A percentile compares a stretch with the other conserved stretches of the same genome.
Evolutionary conservation across 1,284 basidiomycete genomes (phyloP).

Genomic region (Leccinum pachyderme): DNA sequence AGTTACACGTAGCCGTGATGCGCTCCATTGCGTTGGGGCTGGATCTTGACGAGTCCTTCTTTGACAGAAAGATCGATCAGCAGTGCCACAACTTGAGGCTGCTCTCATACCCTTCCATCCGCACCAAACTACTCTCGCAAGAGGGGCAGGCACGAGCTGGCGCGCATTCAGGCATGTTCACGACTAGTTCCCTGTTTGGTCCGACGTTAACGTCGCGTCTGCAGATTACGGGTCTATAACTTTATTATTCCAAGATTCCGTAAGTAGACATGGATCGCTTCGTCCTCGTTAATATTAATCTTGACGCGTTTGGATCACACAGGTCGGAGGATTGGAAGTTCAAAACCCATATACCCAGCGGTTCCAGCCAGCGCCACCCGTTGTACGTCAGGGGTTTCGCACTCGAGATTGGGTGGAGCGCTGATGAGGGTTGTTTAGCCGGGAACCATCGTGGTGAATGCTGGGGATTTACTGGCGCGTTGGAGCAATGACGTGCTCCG

Average conservation of each 20-base stretch:
- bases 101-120: slow-evolving; percentile 73
- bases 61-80: slow-evolving; percentile 70
- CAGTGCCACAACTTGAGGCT: slow-evolving; percentile 77
- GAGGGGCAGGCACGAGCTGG: slow-evolving; percentile 79
- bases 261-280: slow-evolving; percentile 29
- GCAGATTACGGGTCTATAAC: slow-evolving; percentile 83
- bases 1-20: slow-evolving; percentile 75
- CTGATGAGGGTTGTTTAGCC: slow-evolving; percentile 41
- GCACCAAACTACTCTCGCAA: slow-evolving; percentile 50
- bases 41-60: slow-evolving; percentile 67
- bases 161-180: slow-evolving; percentile 63
- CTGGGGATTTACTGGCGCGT: slow-evolving; percentile 78
- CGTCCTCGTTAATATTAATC: not conserved
- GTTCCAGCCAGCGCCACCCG: slow-evolving; percentile 72
- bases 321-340: slow-evolving; percentile 83
- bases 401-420: not conserved
- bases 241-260: slow-evolving; percentile 79
- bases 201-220: slow-evolving; percentile 3
- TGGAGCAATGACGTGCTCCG: slow-evolving; percentile 83
- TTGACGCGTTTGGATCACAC: slow-evolving; percentile 4
- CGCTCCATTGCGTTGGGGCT: slow-evolving; percentile 78
- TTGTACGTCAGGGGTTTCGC: slow-evolving; percentile 48
- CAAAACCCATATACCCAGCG: slow-evolving; percentile 71
- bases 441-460: slow-evolving; percentile 81
- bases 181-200: not conserved